Evolutionary conservation across 2,329 filamentous ascomycete species (phyloP).

Genomic region (Catunica adiposa): DNA sequence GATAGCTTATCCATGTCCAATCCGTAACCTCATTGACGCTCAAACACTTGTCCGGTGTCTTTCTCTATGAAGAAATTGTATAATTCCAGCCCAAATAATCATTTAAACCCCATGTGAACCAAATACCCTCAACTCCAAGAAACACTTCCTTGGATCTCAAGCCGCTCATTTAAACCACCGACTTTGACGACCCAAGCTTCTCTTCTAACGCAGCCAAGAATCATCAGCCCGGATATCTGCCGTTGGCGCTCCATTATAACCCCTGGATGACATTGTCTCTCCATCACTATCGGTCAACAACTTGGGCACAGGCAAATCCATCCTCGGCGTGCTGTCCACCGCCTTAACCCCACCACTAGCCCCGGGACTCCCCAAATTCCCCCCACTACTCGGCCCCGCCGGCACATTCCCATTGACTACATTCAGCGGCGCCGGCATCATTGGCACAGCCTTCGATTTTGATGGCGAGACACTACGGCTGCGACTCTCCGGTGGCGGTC

Average conservation of each 20-base stretch:
- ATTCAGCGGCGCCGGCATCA: conserved; percentile 8
- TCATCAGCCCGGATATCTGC: conserved; percentile 13
- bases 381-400: neutral
- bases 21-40: too few species aligned
- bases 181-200: neutral
- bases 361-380: too few species aligned
- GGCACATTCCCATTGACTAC: neutral
- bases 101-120: too few species aligned
- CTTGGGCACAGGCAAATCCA: conserved; percentile 13
- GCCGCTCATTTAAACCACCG: conserved; percentile 2
- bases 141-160: neutral
- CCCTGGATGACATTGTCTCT: conserved; percentile 7
- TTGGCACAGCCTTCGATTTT: conserved; percentile 9
- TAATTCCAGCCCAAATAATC: too few species aligned
- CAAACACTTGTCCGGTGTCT: too few species aligned
- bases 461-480: conserved; percentile 13
- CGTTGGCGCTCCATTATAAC: conserved; percentile 6
- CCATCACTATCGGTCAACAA: conserved; percentile 12
- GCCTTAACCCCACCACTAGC: neutral
- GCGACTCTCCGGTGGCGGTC: conserved; percentile 31
- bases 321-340: conserved; percentile 5
- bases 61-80: too few species aligned
- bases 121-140: neutral
- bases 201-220: conserved; percentile 14
- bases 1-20: too few species aligned